phyloP scores from a whole-genome alignment of 345 rosid species.

The Luvunga scandens region DNA sequence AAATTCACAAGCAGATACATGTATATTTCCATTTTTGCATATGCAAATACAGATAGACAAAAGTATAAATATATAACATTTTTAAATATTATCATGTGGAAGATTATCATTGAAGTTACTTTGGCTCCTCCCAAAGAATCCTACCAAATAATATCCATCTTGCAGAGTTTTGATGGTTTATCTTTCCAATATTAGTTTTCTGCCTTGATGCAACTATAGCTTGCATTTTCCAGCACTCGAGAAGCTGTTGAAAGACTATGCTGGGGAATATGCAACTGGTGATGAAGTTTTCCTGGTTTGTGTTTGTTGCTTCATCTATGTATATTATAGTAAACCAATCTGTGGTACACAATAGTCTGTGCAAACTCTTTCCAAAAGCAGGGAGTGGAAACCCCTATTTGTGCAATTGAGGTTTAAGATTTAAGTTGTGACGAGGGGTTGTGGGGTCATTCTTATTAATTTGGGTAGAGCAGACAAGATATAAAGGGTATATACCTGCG shows the following conservation, averaged over 20 bases:
- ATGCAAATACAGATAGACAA: too few relatives aligned
- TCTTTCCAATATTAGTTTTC: background rate
- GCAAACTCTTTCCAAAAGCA: background rate
- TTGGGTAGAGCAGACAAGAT: background rate
- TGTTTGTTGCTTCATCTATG: slow-evolving; percentile 8
- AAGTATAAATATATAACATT: background rate
- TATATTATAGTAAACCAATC: background rate
- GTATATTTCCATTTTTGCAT: background rate
- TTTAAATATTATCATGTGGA: background rate
- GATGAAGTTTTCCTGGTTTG: slow-evolving; percentile 69
- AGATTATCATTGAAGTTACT: background rate
- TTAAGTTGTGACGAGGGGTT: too few relatives aligned
- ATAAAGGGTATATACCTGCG: background rate
- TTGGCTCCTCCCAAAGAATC: background rate
- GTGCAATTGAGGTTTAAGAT: background rate
- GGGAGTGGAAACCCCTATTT: background rate
- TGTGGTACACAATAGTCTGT: background rate
- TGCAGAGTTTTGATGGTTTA: background rate
- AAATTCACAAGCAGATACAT: background rate
- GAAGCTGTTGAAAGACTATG: slow-evolving; percentile 51
- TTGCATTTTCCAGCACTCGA: slow-evolving; percentile 58
- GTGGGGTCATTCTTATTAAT: background rate
- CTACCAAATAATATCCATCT: background rate
- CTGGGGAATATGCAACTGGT: slow-evolving; percentile 78
- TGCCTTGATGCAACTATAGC: background rate